Conservation (phyloP, 2,329 filamentous ascomycete genomes). For the Incumbomyces delicatus region DNA sequence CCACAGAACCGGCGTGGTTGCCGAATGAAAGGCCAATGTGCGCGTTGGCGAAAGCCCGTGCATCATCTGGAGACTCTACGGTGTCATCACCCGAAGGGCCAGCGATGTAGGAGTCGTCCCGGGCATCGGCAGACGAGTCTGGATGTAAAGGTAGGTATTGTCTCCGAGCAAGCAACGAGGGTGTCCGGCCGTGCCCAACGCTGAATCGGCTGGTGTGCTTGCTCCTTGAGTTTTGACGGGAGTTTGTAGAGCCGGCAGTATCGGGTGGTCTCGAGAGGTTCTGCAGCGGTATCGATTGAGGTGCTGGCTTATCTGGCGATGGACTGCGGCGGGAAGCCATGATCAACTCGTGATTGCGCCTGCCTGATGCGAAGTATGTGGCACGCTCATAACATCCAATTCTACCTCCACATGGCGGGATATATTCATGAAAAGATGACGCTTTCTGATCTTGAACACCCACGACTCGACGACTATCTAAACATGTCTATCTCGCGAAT, state of each 20-base stretch:
- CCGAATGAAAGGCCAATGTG: slow-evolving; percentile 35
- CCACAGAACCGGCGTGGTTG: slow-evolving; percentile 17
- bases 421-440: too few species aligned
- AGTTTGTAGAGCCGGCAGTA: slow-evolving; percentile 18
- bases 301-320: slow-evolving; percentile 15
- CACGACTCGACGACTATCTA: too few species aligned
- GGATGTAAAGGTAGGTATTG: slow-evolving; percentile 13
- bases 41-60: slow-evolving; percentile 32
- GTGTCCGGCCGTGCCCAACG: slow-evolving; percentile 35
- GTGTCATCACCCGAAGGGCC: slow-evolving; percentile 15
- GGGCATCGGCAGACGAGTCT: slow-evolving; percentile 4
- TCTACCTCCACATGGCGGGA: not conserved
- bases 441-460: too few species aligned
- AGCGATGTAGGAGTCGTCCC: not conserved
- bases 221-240: slow-evolving; percentile 21
- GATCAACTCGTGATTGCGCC: not conserved
- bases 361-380: not conserved
- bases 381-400: not conserved
- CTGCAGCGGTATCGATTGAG: slow-evolving; percentile 61
- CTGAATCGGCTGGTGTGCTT: slow-evolving; percentile 31
- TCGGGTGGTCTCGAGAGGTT: slow-evolving; percentile 42
- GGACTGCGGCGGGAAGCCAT: slow-evolving; percentile 20
- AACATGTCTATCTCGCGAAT: too few species aligned
- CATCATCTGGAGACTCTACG: slow-evolving; percentile 29
- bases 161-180: slow-evolving; percentile 16